These are phyloP conservation scores for Neurospora tetraspora DNA, from an alignment of 495 filamentous ascomycete genomes.

Conservation along the genomic window DNA sequence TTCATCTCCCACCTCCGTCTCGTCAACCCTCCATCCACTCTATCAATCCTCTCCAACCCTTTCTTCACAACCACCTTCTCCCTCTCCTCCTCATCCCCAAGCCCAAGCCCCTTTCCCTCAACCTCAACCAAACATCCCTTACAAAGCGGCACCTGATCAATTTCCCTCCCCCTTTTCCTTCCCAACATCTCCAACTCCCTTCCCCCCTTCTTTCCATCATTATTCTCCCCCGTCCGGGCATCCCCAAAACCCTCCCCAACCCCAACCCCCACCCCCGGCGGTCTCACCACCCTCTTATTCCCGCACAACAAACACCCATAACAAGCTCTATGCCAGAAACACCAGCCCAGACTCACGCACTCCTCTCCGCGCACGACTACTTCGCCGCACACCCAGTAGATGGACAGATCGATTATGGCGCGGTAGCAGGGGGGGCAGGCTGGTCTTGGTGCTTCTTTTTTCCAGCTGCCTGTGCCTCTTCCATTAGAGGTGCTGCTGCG, in stretches of 20 bases:
- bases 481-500: background rate
- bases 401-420: conserved; percentile 30
- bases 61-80: conserved; percentile 8
- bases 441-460: conserved; percentile 19
- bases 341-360: conserved; percentile 37
- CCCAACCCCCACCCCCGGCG: conserved; percentile 1
- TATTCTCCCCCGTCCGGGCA: background rate
- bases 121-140: conserved; percentile 18
- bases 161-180: conserved; percentile 15
- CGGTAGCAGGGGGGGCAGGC: conserved; percentile 31
- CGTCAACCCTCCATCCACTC: conserved; percentile 17
- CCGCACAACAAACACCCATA: conserved; percentile 40
- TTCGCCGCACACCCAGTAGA: conserved; percentile 43
- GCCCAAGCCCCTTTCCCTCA: conserved; percentile 8
- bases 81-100: background rate
- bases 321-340: conserved; percentile 39
- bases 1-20: conserved; percentile 18
- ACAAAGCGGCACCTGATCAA: conserved; percentile 27
- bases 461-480: background rate
- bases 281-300: conserved; percentile 8
- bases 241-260: conserved; percentile 11
- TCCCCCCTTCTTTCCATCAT: background rate
- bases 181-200: background rate
- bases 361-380: conserved; percentile 33
- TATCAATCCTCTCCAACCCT: conserved; percentile 19